phyloP scores from a whole-genome alignment of 2,329 filamentous ascomycete genomes.

The Erysiphe pulchra region DNA sequence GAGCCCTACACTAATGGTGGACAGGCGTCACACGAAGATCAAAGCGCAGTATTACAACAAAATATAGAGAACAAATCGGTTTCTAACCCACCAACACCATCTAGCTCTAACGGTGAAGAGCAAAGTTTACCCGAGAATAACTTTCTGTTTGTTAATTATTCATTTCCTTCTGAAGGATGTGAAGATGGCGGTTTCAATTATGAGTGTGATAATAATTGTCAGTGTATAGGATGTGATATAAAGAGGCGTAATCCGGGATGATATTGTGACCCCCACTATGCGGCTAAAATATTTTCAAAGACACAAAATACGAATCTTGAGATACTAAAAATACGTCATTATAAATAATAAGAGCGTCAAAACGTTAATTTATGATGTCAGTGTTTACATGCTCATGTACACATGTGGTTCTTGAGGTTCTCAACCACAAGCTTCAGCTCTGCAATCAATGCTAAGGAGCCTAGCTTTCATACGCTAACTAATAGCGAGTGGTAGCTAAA shows the following conservation, averaged over 20 bases:
- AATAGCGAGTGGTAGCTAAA: no score
- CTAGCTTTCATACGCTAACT: no score
- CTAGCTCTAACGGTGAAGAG: constrained; percentile 18
- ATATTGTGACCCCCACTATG: not conserved
- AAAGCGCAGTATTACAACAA: constrained; percentile 2
- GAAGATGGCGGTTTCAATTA: constrained; percentile 24
- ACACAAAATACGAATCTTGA: no score
- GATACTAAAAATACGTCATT: no score
- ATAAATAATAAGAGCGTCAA: no score
- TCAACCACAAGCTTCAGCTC: no score
- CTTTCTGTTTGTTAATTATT: constrained; percentile 33
- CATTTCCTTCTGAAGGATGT: constrained; percentile 20
- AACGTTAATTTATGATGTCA: no score
- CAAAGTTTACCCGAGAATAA: constrained; percentile 21
- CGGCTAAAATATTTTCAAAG: no score
- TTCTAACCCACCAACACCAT: constrained; percentile 9
- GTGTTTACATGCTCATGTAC: no score
- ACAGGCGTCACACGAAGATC: constrained; percentile 2
- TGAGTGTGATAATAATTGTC: constrained; percentile 31
- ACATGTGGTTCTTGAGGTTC: no score
- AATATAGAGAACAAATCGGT: constrained; percentile 5
- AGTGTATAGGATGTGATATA: constrained; percentile 29
- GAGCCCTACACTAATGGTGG: constrained; percentile 5
- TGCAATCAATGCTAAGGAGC: no score
- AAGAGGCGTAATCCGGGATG: constrained; percentile 13